Conservation (phyloP, 371 early-diverging fungal species). For the Capillidium heterosporum region DNA sequence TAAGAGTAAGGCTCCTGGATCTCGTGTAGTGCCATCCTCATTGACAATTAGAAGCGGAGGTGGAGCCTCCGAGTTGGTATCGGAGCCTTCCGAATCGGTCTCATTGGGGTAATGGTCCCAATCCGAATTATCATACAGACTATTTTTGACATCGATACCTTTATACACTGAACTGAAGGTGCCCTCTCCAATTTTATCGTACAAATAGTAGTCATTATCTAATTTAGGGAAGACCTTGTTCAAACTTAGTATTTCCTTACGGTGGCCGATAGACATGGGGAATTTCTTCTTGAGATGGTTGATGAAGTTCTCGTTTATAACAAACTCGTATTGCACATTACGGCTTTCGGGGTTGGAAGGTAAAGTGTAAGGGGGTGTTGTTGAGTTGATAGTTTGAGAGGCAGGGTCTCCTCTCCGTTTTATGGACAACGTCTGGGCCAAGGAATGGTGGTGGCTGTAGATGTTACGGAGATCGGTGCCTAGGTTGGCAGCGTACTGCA, state of each 20-base stretch:
- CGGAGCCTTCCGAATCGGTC: conserved; percentile 2
- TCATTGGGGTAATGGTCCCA: conserved; percentile 22
- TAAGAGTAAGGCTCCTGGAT: neutral
- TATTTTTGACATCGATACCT: conserved; percentile 59
- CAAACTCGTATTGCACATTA: no score
- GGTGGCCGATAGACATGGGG: neutral
- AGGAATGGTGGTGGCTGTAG: no score
- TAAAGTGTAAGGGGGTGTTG: no score
- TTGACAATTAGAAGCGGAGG: conserved; percentile 4
- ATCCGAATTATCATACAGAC: conserved; percentile 38
- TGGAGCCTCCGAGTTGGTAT: conserved; percentile 2
- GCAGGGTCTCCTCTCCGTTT: no score
- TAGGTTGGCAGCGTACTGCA: no score
- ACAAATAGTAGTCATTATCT: conserved; percentile 2
- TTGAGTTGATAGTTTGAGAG: no score
- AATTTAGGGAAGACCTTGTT: neutral
- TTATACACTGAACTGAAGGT: conserved; percentile 95
- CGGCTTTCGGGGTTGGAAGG: no score
- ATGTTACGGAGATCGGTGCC: no score
- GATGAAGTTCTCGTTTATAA: no score
- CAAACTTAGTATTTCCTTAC: neutral
- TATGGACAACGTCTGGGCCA: no score
- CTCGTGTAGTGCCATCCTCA: neutral
- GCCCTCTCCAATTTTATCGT: conserved; percentile 24
- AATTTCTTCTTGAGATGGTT: neutral